Evolutionary conservation across 2,329 filamentous ascomycete genomes (phyloP), one percentile per base, ranked within the genome.

Genomic region (Aspergillus neotritici): DNA sequence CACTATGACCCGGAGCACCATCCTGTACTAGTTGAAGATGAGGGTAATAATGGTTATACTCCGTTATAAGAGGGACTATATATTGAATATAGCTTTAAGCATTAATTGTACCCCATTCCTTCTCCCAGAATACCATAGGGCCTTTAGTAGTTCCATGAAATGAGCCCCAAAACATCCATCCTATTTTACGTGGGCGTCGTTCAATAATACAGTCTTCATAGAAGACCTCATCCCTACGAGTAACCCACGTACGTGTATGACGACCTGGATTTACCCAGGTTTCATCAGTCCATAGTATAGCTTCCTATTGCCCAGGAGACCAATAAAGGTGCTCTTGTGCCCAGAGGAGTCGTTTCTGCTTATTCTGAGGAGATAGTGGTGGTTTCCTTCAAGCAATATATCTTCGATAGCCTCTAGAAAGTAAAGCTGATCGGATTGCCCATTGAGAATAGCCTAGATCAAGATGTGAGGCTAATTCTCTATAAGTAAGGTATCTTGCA

Each of bases 341-440:
- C n/a, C n/a, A n/a, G n/a, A n/a, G n/a, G n/a, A n/a, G n/a, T n/a
- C n/a, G n/a, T n/a, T n/a, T 37, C 34, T 37, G 15, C 34, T 16
- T 37, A 37, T 37, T 37, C 15, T 37, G 5, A 37, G 34, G 17
- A 37, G 34, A 37, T 37, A 37, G 34, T 37, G 16, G 16, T 37
- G 16, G 34, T 37, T 37, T 37, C 17, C 13, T 37, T 29, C 17
- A 10, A 37, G 34, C 10, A 37, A 37, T 29, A 37, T 37, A 37
- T 29, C 34, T 37, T 37, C 16, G n/a, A 37, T 37, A 37, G 35
- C 16, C 35, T 37, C 35, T 37, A 37, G 35, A 37, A 37, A 37
- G 35, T 37, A 37, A 37, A 21, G 16, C 35, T 29, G 16, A 37
- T 37, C 10, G 16, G 16, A 37, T 37, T 37, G 13, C 21, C 35